Conservation (phyloP, 23 red algal species). For the Cyanidiococcus yangmingshanensis region DNA sequence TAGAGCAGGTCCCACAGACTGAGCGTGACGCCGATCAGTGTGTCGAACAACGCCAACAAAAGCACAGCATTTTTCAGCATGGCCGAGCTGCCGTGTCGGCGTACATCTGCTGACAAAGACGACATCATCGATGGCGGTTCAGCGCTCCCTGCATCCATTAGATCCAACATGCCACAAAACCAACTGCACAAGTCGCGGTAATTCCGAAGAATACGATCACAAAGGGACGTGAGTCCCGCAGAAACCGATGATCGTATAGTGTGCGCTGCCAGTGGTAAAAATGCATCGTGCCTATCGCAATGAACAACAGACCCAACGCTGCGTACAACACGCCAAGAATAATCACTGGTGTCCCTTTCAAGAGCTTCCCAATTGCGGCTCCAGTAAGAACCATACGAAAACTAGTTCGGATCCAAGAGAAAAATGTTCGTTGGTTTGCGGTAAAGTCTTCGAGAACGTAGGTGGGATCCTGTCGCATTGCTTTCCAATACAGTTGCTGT, state of each 20-base stretch:
- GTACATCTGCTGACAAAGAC: too few relatives aligned
- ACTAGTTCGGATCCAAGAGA: conserved; percentile 12
- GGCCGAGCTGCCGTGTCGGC: too few relatives aligned
- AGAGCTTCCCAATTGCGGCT: not conserved
- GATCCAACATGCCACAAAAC: not conserved
- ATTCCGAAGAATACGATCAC: not conserved
- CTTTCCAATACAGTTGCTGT: not conserved
- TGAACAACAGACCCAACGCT: not conserved
- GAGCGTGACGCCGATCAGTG: too few relatives aligned
- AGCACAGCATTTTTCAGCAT: too few relatives aligned
- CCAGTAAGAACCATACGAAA: conserved; percentile 8
- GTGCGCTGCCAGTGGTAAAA: conserved; percentile 15
- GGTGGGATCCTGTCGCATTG: not conserved
- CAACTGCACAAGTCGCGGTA: not conserved
- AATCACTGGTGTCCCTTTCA: not conserved
- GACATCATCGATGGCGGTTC: too few relatives aligned
- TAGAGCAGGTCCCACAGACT: too few relatives aligned
- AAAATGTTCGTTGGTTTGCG: conserved; percentile 5
- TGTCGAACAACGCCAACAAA: too few relatives aligned
- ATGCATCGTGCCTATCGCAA: not conserved
- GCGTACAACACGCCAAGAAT: conserved; percentile 6
- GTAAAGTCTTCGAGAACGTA: conserved; percentile 1
- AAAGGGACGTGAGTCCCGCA: not conserved
- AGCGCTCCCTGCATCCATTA: too few relatives aligned
- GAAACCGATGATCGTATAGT: not conserved